Base-by-base conservation (phyloP, 2,329 filamentous ascomycete species). In the Botrytis galanthina region DNA sequence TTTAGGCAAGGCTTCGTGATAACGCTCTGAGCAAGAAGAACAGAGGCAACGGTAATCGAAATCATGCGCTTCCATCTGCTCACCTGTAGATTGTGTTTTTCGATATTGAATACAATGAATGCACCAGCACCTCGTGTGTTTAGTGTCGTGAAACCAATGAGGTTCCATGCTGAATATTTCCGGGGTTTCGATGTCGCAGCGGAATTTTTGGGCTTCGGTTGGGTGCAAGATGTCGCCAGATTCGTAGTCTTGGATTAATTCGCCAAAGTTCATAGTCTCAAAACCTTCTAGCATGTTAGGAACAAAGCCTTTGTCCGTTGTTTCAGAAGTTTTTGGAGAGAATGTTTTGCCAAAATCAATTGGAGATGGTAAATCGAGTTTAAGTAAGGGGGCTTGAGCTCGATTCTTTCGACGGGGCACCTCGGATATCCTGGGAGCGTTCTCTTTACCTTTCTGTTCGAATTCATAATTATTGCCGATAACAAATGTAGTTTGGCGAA, bases 121-220 rank as follows among this genome's bases (percentile, higher is more conserved):
- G 63, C 63, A 67, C 32, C 32, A 67, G 39, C 44, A 67, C 9
- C 14, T 67, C 1, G 1, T 35, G 14, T n/a, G 0, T 18, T 22
- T 6, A 9, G 44, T 67, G 63, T 67, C 63, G 5, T 51, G 22
- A 44, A 51, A 67, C 63, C 63, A 67, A n/a, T 67, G 63, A 9
- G 63, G 32, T 26, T n/a, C 29, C 32, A 67, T 22, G 16, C 22
- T 37, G 32, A 67, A 67, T 20, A 10, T 3, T 5, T 7, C 26
- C 29, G 63, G 63, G 6, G 6, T 1, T 51, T 51, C n/a, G 7
- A 20, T 20, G 44, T 67, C 44, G 63, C 42, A 67, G 32, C n/a
- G 12, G 14, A 35, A 67, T 14, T 16, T 1, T 18, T 67, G 32
- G 7, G 44, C 37, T 44, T 16, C 7, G 60, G 60, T 63, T 42